Conservation (phyloP, 768 basidiomycete genomes). For the Tulasnella sp. region DNA sequence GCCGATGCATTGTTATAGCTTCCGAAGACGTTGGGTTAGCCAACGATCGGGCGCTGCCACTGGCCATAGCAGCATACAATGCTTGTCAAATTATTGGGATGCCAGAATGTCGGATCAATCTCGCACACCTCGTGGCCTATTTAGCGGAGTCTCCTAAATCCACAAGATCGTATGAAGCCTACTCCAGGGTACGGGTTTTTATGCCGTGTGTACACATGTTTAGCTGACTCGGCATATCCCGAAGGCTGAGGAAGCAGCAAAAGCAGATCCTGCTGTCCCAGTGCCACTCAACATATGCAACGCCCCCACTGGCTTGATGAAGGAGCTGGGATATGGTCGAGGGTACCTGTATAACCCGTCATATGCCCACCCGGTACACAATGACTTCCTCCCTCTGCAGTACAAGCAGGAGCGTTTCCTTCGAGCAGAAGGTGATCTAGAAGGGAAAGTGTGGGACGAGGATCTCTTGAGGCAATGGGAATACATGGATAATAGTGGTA, state of each 20-base stretch:
- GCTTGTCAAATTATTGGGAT: constrained; percentile 75
- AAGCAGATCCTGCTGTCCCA: constrained; percentile 54
- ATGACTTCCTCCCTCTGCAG: constrained; percentile 62
- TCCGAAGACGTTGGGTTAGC: constrained; percentile 87
- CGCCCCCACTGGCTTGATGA: constrained; percentile 73
- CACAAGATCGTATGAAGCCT: constrained; percentile 77
- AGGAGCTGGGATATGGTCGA: constrained; percentile 66
- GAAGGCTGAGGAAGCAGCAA: constrained; percentile 63
- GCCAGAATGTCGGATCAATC: constrained; percentile 79
- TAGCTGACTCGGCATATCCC: constrained; percentile 14
- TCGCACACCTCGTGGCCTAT: constrained; percentile 76
- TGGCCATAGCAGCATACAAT: constrained; percentile 65
- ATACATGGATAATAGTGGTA: constrained; percentile 53
- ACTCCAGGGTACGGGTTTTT: constrained; percentile 50
- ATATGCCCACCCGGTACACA: constrained; percentile 66
- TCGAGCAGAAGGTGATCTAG: constrained; percentile 49
- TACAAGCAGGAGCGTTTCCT: constrained; percentile 53
- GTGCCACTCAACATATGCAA: constrained; percentile 78
- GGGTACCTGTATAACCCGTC: constrained; percentile 67
- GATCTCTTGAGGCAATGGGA: constrained; percentile 61
- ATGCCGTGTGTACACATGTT: constrained; percentile 10
- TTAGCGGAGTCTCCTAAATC: constrained; percentile 83
- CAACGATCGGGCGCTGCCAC: constrained; percentile 72
- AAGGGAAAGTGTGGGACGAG: constrained; percentile 64
- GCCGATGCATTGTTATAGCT: constrained; percentile 76